A percentile compares a stretch with the other conserved stretches of the same genome.
phyloP scores from a whole-genome alignment of 192 early-diverging fungal species.

The Coemansia sp. region DNA sequence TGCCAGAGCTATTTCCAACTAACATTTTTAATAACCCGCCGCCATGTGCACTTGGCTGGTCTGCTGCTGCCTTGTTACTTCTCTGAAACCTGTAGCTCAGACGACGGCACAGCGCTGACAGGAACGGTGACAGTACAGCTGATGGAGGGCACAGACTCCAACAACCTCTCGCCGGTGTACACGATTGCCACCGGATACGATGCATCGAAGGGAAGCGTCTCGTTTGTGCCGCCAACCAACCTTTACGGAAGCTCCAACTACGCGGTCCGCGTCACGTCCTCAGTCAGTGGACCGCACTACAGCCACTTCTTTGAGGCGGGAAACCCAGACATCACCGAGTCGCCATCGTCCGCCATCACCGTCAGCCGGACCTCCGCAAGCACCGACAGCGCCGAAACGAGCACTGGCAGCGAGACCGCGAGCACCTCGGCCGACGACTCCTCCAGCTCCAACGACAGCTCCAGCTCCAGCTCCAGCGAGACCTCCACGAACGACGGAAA shows the following conservation, averaged over 20 bases:
- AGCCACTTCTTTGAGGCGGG: constrained; percentile 49
- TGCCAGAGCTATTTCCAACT: too few species aligned
- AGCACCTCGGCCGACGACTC: not conserved
- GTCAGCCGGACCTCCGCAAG: not conserved
- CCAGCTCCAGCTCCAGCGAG: not conserved
- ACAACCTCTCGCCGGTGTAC: constrained; percentile 36
- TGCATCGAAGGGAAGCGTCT: constrained; percentile 21
- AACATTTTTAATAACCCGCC: too few species aligned
- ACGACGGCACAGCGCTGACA: constrained; percentile 33
- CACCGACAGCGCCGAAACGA: not conserved
- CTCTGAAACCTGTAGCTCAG: constrained; percentile 29
- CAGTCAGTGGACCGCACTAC: constrained; percentile 44
- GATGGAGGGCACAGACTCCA: constrained; percentile 47
- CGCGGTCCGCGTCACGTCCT: constrained; percentile 41
- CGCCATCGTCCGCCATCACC: constrained; percentile 9
- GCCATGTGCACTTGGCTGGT: too few species aligned
- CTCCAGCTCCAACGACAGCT: not conserved
- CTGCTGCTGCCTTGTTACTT: not conserved
- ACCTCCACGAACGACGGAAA: not conserved
- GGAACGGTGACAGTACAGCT: constrained; percentile 46
- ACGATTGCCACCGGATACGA: constrained; percentile 25
- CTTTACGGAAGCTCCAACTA: constrained; percentile 34
- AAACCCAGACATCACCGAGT: constrained; percentile 12
- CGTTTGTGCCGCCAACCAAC: constrained; percentile 26
- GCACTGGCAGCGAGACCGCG: not conserved